Conservation (phyloP, 306 rosid species). For the Quercus gilva region DNA sequence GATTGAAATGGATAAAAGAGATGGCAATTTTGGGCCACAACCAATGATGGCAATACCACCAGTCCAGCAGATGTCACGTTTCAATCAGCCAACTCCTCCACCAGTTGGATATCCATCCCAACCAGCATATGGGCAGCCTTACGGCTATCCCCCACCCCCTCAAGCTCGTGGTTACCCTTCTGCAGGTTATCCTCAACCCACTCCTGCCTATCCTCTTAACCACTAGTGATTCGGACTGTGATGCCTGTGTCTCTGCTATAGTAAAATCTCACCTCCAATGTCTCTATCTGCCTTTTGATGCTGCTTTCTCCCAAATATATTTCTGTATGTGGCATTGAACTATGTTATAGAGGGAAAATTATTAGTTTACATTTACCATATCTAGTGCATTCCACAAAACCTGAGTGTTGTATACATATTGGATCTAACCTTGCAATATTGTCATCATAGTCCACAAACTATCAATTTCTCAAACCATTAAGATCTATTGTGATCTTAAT, state of each 20-base stretch:
- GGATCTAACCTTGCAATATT: no score
- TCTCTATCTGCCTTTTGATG: neutral
- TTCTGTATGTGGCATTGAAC: neutral
- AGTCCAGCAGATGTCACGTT: conserved; percentile 77
- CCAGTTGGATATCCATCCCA: conserved; percentile 61
- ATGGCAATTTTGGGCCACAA: conserved; percentile 69
- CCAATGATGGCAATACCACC: conserved; percentile 63
- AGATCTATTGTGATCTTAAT: no score
- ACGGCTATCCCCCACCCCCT: conserved; percentile 44
- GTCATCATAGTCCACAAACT: no score
- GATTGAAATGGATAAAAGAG: conserved; percentile 94
- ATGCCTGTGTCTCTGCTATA: neutral
- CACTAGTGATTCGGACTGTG: conserved; percentile 37
- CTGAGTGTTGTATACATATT: no score
- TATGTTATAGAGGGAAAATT: neutral
- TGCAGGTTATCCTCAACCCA: conserved; percentile 44
- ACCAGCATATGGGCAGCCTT: conserved; percentile 59
- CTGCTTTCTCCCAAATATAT: neutral
- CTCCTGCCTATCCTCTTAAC: conserved; percentile 25
- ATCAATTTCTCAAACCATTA: no score
- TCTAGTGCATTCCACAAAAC: no score
- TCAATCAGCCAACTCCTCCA: conserved; percentile 77
- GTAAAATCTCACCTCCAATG: neutral
- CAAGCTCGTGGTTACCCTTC: conserved; percentile 53
- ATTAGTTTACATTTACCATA: no score